Evolutionary conservation across 305 asterid species (phyloP).

Genomic region (Fraxinus baroniana): DNA sequence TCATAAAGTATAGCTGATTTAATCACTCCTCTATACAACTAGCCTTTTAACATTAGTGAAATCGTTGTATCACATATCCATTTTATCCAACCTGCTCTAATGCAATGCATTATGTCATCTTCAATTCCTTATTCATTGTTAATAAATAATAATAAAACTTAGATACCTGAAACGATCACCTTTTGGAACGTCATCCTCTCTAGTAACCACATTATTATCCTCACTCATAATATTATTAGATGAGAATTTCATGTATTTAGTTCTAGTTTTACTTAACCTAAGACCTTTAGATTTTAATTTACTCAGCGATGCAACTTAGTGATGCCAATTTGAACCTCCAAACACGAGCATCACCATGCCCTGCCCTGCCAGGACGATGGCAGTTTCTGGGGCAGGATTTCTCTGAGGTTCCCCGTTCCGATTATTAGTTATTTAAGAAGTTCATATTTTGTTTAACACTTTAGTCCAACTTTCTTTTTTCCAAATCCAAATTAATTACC

Average conservation of each 20-base stretch:
- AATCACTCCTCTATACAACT: neutral
- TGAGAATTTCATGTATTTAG: neutral
- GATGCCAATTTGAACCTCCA: neutral
- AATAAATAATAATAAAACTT: neutral
- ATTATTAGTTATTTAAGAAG: neutral
- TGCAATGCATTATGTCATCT: neutral
- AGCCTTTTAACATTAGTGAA: neutral
- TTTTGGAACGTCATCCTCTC: neutral
- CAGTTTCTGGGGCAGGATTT: neutral
- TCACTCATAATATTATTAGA: neutral
- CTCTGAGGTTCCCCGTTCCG: neutral
- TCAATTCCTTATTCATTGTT: neutral
- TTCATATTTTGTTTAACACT: neutral
- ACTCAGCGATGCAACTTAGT: neutral
- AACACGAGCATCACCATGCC: neutral
- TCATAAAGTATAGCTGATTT: neutral
- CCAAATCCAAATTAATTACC: neutral
- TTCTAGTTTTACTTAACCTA: neutral
- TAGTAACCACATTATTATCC: neutral
- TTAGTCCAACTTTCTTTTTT: neutral
- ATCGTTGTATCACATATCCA: neutral
- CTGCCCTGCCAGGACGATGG: neutral
- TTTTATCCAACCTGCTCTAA: neutral
- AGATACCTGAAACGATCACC: neutral
- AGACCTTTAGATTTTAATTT: neutral